Conservation (phyloP, 1,139 yeast species). For the Hemisphaericaspora lyxosophila region DNA sequence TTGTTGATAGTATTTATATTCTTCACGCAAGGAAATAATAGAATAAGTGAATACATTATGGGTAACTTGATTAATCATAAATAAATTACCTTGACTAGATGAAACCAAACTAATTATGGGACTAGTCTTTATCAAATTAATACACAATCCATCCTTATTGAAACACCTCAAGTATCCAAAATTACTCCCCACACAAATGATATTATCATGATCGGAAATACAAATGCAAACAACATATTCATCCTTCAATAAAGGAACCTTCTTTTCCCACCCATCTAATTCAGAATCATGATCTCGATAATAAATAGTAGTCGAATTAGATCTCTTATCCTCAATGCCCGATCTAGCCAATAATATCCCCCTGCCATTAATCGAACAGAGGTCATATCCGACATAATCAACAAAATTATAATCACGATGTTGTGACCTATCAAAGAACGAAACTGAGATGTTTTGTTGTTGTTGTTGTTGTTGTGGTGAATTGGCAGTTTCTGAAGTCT, state of each 20-base stretch:
- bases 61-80: conserved; percentile 34
- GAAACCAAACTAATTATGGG: conserved; percentile 42
- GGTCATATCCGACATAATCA: conserved; percentile 68
- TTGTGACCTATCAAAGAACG: conserved; percentile 80
- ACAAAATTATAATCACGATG: conserved; percentile 85
- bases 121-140: conserved; percentile 37
- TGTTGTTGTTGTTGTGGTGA: conserved; percentile 25
- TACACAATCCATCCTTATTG: conserved; percentile 42
- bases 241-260: conserved; percentile 32
- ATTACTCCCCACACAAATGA: conserved; percentile 43
- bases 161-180: conserved; percentile 43
- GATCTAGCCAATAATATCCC: conserved; percentile 66
- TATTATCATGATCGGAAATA: conserved; percentile 23
- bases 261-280: conserved; percentile 46
- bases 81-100: conserved; percentile 31
- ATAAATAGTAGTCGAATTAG: conserved; percentile 32
- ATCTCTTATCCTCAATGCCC: conserved; percentile 23
- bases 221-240: conserved; percentile 43
- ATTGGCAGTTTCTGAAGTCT: conserved; percentile 27
- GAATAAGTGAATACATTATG: conserved; percentile 35
- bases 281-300: conserved; percentile 41
- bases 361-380: conserved; percentile 67
- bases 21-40: conserved; percentile 36
- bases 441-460: conserved; percentile 73
- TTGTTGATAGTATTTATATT: conserved; percentile 42